Conservation (phyloP, 2,329 filamentous ascomycete species). For the Exophiala aquamarina region DNA sequence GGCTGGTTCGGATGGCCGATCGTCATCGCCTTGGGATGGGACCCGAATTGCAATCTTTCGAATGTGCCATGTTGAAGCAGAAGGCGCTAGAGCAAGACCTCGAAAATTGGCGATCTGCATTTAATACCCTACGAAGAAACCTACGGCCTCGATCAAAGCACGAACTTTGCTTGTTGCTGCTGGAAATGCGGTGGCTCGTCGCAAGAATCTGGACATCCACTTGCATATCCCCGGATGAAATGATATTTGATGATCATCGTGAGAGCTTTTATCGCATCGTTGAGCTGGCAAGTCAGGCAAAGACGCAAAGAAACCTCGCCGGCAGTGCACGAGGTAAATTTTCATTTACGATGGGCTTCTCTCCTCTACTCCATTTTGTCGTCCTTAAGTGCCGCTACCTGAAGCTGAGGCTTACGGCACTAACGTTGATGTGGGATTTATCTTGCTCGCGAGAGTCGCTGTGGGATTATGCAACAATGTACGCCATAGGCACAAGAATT, state of each 20-base stretch:
- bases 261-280: constrained; percentile 1
- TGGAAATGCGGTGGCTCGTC: no score
- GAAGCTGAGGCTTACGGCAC: not conserved
- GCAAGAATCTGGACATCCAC: no score
- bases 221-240: not conserved
- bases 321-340: not conserved
- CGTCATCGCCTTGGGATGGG: no score
- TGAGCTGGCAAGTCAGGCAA: constrained; percentile 1
- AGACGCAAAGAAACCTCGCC: not conserved
- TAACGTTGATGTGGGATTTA: not conserved
- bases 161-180: no score
- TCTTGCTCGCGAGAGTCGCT: not conserved
- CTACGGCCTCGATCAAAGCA: no score
- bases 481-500: not conserved
- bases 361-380: constrained; percentile 5
- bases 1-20: no score
- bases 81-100: no score
- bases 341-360: constrained; percentile 2
- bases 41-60: no score
- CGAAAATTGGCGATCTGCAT: no score
- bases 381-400: constrained; percentile 3
- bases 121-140: no score
- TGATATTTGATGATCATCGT: not conserved
- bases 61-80: no score
- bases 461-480: constrained; percentile 3